Base-by-base conservation (phyloP, 768 basidiomycete genomes). In the Rhizopogon rudus region DNA sequence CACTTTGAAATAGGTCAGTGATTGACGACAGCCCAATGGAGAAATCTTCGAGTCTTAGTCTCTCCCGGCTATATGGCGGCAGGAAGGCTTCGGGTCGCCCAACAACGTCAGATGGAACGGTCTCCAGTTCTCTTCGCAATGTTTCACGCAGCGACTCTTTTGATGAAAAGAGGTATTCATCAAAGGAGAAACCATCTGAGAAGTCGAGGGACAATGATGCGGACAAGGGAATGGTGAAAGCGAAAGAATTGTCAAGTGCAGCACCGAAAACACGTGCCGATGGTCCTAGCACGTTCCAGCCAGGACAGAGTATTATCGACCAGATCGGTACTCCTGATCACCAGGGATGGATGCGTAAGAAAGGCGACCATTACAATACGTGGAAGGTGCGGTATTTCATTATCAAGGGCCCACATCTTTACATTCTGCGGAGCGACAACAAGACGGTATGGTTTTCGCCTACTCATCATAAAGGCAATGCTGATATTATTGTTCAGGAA, bases 381-480 rank as follows among this genome's bases (percentile, higher is more conserved):
- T 99, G 97, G 97, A 98, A 97, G 74, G 64, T 78, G 57, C 76
- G 96, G 44, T 99, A 90, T 74, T 92, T 96, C 63, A 83, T 97
- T 33, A 81, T 98, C 67, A 95, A 97, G 71, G 97, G 95, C 0
- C 80, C 86, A 0, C 88, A 98, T 72, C 63, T 99, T 41, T 99
- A 98, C 68, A 90, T 86, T 64, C 68, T 99, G 69, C 83, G 82
- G 71, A 88, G 84, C 62, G 84, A 87, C 63, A 88, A 75, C 64
- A 82, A 80, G 62, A 61, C 81, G 51, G 63, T 60, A 55, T 53
- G 53, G n/a, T 29, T 42, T 54, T 40, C 22, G 17, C 20, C 43
- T 49, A 17, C 14, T 53, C 25, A 20, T 10, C 45, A 35, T 16
- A 46, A 33, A 44, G 35, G 35, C 40, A 48, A 45, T 17, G 5